Evolutionary conservation across 2,329 filamentous ascomycete genomes (phyloP), one percentile per base, ranked within the genome.

Genomic region (Colletotrichum phormii): DNA sequence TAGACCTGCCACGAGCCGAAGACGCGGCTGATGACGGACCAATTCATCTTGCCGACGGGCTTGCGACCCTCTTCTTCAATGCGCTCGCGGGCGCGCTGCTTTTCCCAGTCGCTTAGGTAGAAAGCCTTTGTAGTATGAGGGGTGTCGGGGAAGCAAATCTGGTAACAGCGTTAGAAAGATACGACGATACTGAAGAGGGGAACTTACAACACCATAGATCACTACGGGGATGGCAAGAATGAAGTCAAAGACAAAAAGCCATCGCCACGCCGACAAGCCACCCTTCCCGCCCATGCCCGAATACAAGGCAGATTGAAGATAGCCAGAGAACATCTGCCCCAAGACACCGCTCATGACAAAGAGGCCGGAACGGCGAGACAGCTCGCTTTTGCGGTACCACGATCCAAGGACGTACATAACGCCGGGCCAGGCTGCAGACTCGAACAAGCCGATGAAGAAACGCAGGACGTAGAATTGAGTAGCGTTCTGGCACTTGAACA

Each of bases 31-130:
- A 85, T 73, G 24, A 85, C 80, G 37, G 77, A 75, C 76, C 79
- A 79, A 67, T 84, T 77, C 66, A 84, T 77, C 74, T 82, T 82
- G 1, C 81, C 81, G 2, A 77, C 73, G 3, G 82, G 83, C 60
- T 78, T 79, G 61, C 82, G 80, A 22, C 83, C 84, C 55, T 85
- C 84, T 65, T 90, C 88, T 75, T 93, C 88, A 78, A 96, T 95
- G 74, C 93, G 88, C 58, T 92, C 88, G 15, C 88, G 85, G 74
- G 94, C 91, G 51, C 92, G 87, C 68, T 89, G 85, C 29, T 88
- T 87, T 80, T 95, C 93, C 75, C 91, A 80, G 0, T 83, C 82
- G 79, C 78, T 84, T 26, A 86, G 77, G 60, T 83, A 87, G 68
- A 82, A 85, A 0, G 85, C 84, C 1, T 75, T 78, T 0, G 83